Conservation (phyloP, 2,329 filamentous ascomycete species). For the Dothistroma pini region DNA sequence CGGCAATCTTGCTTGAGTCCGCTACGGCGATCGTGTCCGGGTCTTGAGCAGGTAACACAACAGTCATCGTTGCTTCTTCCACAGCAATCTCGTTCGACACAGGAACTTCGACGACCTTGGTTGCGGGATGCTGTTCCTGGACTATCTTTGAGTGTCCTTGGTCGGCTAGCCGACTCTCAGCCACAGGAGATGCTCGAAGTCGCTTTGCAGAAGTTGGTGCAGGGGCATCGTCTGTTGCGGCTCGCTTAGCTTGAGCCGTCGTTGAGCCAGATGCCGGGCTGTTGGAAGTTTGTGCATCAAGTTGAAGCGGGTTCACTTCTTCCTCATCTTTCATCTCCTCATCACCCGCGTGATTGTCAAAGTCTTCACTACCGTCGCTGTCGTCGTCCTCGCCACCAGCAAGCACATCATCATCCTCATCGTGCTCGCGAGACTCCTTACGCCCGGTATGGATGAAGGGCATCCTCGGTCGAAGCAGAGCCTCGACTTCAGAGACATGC, state of each 20-base stretch:
- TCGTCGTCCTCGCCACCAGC: slow-evolving; percentile 9
- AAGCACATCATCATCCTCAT: slow-evolving; percentile 10
- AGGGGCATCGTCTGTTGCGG: slow-evolving; percentile 7
- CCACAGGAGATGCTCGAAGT: slow-evolving; percentile 20
- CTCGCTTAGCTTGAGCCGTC: slow-evolving; percentile 8
- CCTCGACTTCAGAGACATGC: slow-evolving; percentile 64
- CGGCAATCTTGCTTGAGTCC: not conserved
- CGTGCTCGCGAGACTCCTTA: slow-evolving; percentile 11
- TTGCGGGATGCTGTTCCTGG: slow-evolving; percentile 13
- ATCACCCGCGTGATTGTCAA: not conserved
- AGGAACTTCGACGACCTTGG: slow-evolving; percentile 4
- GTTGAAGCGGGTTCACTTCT: not conserved
- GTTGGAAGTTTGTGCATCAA: not conserved
- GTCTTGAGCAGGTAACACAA: slow-evolving; percentile 2
- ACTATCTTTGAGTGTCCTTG: slow-evolving; percentile 4
- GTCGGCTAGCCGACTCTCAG: slow-evolving; percentile 7
- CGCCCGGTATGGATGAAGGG: slow-evolving; percentile 38
- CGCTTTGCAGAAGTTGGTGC: slow-evolving; percentile 19
- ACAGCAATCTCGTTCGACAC: slow-evolving; percentile 8
- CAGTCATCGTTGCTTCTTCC: slow-evolving; percentile 4
- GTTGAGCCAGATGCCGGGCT: not conserved
- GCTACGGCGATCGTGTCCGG: slow-evolving; percentile 7
- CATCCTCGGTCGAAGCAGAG: slow-evolving; percentile 56
- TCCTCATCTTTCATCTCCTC: not conserved
- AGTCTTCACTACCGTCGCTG: not conserved